Evolutionary conservation across 1,284 basidiomycete genomes (phyloP), one percentile per base, ranked within the genome.

Genomic region (Irpex lacteus): DNA sequence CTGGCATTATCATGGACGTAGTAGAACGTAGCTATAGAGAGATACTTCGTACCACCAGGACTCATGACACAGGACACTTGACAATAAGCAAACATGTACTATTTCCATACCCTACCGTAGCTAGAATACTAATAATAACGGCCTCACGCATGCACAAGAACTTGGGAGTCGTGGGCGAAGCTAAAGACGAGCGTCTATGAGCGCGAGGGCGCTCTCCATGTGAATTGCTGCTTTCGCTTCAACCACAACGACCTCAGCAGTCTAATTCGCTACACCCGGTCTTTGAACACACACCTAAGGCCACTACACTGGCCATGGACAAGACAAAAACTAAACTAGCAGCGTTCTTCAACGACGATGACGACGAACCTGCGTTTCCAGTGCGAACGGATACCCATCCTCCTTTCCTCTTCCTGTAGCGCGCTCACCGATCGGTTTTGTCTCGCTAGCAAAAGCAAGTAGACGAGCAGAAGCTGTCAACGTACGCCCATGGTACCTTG

Each of bases 331-430:
- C 86, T 57, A 90, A 83, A 72, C 78, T 92, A 38, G 90, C 90
- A 57, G 86, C 88, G 34, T 92, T 93, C 78, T 92, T 93, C 74
- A 89, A 91, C 74, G 85, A 89, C 68, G 89, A 89, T 73, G 91
- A 93, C 72, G 90, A 92, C 74, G 89, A 91, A 72, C 78, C 87
- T 78, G 85, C 89, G 80, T 90, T 91, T 78, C 85, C 89, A 87
- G 91, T 93, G 89, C 88, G 91, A 44, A 90, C 80, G 86, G 84
- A 89, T 82, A 84, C 82, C 18, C 83, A 81, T 82, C 77, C 86
- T 82, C 26, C 40, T 15, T 79, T 83, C 84, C 73, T 72, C 76
- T 73, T 77, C 74, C 75, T 71, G 70, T 80, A 78, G 26, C 77
- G 74, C 78, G 80, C 87, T 88, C 81, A 89, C 86, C 80, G 77